Evolutionary conservation across 2,329 filamentous ascomycete species (phyloP).

Genomic region (Venturiaceae sp.): DNA sequence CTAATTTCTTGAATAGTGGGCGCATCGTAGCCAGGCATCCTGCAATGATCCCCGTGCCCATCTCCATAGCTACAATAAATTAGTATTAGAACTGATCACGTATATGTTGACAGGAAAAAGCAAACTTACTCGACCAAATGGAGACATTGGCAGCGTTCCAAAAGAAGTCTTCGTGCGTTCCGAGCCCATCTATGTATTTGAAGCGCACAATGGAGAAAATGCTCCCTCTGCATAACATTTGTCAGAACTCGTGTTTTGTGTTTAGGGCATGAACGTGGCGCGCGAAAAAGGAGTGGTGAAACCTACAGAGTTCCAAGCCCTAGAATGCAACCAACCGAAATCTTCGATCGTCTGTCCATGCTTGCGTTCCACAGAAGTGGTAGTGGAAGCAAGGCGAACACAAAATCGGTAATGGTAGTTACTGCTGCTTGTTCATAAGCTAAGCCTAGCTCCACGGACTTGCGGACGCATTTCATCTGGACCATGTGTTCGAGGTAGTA

Average conservation of each 20-base stretch:
- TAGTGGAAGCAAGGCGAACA: constrained; percentile 29
- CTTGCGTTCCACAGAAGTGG: constrained; percentile 29
- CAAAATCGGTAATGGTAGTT: constrained; percentile 26
- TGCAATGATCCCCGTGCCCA: constrained; percentile 9
- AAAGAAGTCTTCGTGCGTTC: constrained; percentile 6
- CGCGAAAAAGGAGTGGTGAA: neutral
- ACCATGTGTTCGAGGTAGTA: constrained; percentile 4
- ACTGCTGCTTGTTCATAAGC: constrained; percentile 17
- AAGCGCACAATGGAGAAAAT: constrained; percentile 9
- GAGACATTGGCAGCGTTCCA: constrained; percentile 3
- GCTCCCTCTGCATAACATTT: constrained; percentile 6
- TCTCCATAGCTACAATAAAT: constrained; percentile 6
- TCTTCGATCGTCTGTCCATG: constrained; percentile 30
- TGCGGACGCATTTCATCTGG: constrained; percentile 5
- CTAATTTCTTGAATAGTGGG: constrained; percentile 6
- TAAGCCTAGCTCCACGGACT: constrained; percentile 4
- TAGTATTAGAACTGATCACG: neutral
- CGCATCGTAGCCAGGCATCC: constrained; percentile 9
- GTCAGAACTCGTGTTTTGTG: neutral
- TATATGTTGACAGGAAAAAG: neutral
- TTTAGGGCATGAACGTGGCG: neutral
- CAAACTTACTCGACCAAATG: neutral
- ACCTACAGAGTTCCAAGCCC: constrained; percentile 25
- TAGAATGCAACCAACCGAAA: constrained; percentile 30
- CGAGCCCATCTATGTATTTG: constrained; percentile 7